A percentile compares a stretch with the other conserved stretches of the same genome.
Conservation (phyloP, 768 basidiomycete genomes). For the Pleurotus sapidus region DNA sequence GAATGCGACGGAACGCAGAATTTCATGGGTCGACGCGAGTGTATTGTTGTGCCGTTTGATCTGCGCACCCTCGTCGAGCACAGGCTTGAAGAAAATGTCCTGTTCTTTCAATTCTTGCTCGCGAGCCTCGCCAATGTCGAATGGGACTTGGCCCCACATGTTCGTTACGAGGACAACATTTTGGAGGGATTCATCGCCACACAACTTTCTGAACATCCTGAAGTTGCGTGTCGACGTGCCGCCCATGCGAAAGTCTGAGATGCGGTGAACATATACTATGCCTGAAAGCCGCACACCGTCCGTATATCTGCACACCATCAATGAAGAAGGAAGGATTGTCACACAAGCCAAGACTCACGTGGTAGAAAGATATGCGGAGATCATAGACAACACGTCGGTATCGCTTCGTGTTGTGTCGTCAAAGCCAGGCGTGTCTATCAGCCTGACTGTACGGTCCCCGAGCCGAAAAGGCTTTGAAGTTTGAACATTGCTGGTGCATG, state of each 20-base stretch:
- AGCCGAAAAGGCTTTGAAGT: slow-evolving; percentile 22
- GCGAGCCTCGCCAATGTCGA: slow-evolving; percentile 30
- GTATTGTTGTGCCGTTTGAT: slow-evolving; percentile 41
- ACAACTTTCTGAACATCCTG: slow-evolving; percentile 43
- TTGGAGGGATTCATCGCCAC: slow-evolving; percentile 39
- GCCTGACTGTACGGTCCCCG: slow-evolving; percentile 28
- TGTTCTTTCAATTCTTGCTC: slow-evolving; percentile 40
- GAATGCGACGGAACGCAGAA: slow-evolving; percentile 27
- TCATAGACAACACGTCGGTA: slow-evolving; percentile 34
- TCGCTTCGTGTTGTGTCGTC: slow-evolving; percentile 34
- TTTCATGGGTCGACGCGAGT: slow-evolving; percentile 23
- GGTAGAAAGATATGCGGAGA: slow-evolving; percentile 27
- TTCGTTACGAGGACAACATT: slow-evolving; percentile 49
- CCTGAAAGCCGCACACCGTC: slow-evolving; percentile 26
- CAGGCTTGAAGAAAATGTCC: slow-evolving; percentile 50
- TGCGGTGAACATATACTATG: slow-evolving; percentile 50
- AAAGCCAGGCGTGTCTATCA: slow-evolving; percentile 37
- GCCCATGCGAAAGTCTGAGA: slow-evolving; percentile 47
- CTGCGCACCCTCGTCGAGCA: slow-evolving; percentile 45
- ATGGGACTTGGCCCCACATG: slow-evolving; percentile 40
- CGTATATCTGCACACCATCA: slow-evolving; percentile 10
- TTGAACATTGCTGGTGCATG: slow-evolving; percentile 34
- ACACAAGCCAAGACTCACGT: slow-evolving; percentile 14
- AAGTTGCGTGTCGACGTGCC: slow-evolving; percentile 42
- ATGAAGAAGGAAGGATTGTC: background rate